Evolutionary conservation across 129 eudicot species (phyloP).

Genomic region (Ambrosia trifida): DNA sequence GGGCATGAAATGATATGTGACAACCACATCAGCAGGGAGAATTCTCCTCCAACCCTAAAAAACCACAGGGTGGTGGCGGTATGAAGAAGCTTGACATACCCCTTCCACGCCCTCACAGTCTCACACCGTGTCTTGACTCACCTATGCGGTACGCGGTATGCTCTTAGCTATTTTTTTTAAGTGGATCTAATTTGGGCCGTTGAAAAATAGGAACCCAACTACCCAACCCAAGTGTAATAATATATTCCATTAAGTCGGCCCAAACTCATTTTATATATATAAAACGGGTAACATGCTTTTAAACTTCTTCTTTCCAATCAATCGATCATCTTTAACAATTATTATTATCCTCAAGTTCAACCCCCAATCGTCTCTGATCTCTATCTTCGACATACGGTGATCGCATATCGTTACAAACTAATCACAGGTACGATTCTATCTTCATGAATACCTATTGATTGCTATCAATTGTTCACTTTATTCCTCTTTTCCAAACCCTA

Average conservation of each 20-base stretch:
- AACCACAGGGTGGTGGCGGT: too few relatives aligned
- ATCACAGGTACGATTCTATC: neutral
- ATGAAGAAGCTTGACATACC: too few relatives aligned
- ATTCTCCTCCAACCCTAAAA: too few relatives aligned
- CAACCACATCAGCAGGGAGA: too few relatives aligned
- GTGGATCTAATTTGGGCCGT: neutral
- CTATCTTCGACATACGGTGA: neutral
- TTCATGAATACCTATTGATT: neutral
- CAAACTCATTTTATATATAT: neutral
- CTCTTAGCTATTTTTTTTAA: too few relatives aligned
- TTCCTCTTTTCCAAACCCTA: constrained; percentile 2
- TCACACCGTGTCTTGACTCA: too few relatives aligned
- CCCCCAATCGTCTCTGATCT: neutral
- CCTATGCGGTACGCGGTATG: too few relatives aligned
- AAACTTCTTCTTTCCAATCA: neutral
- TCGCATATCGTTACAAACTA: neutral
- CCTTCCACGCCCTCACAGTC: too few relatives aligned
- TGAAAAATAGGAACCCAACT: neutral
- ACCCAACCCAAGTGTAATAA: neutral
- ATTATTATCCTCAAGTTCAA: neutral
- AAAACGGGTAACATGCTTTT: neutral
- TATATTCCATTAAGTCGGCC: neutral
- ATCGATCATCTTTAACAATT: neutral
- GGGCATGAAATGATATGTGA: too few relatives aligned
- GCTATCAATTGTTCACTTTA: neutral